Conservation (phyloP, 2,329 filamentous ascomycete species). For the Cladosporium sp. region DNA sequence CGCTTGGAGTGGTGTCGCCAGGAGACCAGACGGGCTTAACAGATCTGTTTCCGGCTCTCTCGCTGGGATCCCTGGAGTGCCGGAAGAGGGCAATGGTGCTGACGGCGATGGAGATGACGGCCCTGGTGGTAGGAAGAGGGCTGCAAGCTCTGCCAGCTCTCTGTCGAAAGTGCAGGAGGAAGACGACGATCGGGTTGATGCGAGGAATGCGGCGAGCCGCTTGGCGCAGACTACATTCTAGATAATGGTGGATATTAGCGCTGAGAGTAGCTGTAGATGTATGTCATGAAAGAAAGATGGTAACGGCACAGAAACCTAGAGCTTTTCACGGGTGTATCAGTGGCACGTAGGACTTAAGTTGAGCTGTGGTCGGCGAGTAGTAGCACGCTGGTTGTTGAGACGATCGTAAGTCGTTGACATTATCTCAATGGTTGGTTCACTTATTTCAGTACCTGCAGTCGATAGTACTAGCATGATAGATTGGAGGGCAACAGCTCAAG, state of each 20-base stretch:
- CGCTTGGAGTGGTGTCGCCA: slow-evolving; percentile 91
- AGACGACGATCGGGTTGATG: slow-evolving; percentile 92
- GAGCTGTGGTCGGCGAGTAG: not conserved
- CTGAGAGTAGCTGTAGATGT: slow-evolving; percentile 3
- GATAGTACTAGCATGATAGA: too few species aligned
- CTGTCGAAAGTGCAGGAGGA: slow-evolving; percentile 69
- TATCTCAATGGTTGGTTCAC: too few species aligned
- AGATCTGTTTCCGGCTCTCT: slow-evolving; percentile 75
- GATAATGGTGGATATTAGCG: not conserved
- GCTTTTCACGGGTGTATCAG: not conserved
- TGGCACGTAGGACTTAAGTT: not conserved
- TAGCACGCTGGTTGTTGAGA: too few species aligned
- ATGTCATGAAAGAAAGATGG: slow-evolving; percentile 3
- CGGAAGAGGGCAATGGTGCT: slow-evolving; percentile 58
- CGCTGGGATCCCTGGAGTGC: slow-evolving; percentile 52
- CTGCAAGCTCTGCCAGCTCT: slow-evolving; percentile 51
- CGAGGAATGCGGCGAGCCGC: slow-evolving; percentile 89
- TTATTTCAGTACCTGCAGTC: too few species aligned
- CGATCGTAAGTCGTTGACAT: too few species aligned
- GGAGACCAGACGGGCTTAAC: slow-evolving; percentile 74
- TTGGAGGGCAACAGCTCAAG: too few species aligned
- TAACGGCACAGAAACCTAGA: not conserved
- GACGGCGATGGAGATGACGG: slow-evolving; percentile 46
- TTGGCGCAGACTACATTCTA: slow-evolving; percentile 93
- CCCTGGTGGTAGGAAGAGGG: slow-evolving; percentile 50